A percentile compares a stretch with the other conserved stretches of the same genome.
Evolutionary conservation across 2,329 filamentous ascomycete genomes (phyloP).

Genomic region (Cercospora citrullina): DNA sequence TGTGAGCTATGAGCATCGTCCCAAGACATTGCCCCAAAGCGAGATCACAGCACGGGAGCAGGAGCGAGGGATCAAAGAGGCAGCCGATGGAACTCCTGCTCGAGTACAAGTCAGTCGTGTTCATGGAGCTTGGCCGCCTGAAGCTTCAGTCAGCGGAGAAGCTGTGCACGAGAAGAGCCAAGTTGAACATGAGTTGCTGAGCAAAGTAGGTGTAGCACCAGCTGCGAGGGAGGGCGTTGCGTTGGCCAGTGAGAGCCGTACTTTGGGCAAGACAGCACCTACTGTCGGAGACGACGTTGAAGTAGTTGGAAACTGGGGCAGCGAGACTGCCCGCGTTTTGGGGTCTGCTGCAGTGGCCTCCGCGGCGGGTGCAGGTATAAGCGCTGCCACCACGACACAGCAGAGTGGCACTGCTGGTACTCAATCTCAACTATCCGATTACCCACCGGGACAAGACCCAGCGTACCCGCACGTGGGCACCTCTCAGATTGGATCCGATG

Average conservation of each 20-base stretch:
- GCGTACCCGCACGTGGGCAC: not conserved
- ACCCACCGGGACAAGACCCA: not conserved
- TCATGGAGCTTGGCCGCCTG: not conserved
- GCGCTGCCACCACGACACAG: not conserved
- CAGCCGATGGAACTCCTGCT: not conserved
- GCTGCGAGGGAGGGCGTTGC: not conserved
- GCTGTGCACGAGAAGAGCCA: constrained; percentile 7
- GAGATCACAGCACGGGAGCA: not conserved
- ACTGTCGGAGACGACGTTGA: not conserved
- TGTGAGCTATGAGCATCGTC: constrained; percentile 7
- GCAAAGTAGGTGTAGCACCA: not conserved
- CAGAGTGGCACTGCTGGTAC: not conserved
- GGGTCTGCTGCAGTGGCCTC: not conserved
- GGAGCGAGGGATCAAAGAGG: not conserved
- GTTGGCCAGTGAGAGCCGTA: not conserved
- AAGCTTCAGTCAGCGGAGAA: not conserved
- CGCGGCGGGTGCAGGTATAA: not conserved
- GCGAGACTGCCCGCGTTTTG: not conserved
- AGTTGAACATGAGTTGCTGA: not conserved
- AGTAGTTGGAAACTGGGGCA: constrained; percentile 7
- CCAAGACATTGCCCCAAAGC: not conserved
- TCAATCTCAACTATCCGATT: not conserved
- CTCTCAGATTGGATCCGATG: not conserved
- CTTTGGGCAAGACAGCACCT: not conserved
- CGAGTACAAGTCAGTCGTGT: not conserved